Percentiles rank a stretch among this genome's conserved stretches.
Evolutionary conservation across 208 protist species (phyloP).

Genomic region (Novymonas esmeraldas): DNA sequence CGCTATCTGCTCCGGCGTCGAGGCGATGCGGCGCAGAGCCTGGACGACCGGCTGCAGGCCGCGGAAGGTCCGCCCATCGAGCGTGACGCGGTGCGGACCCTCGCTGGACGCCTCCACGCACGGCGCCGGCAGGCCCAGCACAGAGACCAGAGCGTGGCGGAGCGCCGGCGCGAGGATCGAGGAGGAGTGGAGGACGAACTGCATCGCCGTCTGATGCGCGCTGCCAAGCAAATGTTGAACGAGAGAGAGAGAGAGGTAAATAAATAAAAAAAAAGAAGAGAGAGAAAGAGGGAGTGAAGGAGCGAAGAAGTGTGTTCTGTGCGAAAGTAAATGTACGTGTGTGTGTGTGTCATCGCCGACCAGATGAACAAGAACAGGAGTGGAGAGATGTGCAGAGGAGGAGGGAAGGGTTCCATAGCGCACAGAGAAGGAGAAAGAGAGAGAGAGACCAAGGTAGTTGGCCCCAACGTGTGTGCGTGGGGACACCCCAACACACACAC

Average conservation of each 20-base stretch:
- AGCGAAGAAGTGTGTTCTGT: background rate
- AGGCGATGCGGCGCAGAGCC: conserved; percentile 33
- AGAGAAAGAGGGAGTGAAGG: background rate
- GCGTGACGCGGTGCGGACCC: conserved; percentile 34
- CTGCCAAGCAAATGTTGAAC: too few relatives aligned
- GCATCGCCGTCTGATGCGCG: conserved; percentile 13
- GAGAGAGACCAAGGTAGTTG: background rate
- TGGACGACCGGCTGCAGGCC: conserved; percentile 39
- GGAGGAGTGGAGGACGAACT: conserved; percentile 27
- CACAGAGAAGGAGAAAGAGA: background rate
- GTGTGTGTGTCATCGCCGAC: too few relatives aligned
- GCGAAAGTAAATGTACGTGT: too few relatives aligned
- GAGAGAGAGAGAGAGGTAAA: conserved; percentile 3
- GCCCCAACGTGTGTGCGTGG: background rate
- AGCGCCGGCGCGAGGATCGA: conserved; percentile 38
- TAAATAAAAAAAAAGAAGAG: conserved; percentile 3
- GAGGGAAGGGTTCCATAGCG: background rate
- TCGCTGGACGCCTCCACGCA: conserved; percentile 17
- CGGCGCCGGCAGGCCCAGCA: conserved; percentile 17
- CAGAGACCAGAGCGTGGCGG: conserved; percentile 29
- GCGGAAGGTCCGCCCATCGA: conserved; percentile 25
- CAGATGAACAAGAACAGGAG: too few relatives aligned
- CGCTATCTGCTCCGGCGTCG: conserved; percentile 21
- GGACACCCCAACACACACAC: too few relatives aligned
- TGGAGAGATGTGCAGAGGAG: too few relatives aligned